Evolutionary conservation across 306 rosid species (phyloP).

Genomic region (Pterocarpus macrocarpus): DNA sequence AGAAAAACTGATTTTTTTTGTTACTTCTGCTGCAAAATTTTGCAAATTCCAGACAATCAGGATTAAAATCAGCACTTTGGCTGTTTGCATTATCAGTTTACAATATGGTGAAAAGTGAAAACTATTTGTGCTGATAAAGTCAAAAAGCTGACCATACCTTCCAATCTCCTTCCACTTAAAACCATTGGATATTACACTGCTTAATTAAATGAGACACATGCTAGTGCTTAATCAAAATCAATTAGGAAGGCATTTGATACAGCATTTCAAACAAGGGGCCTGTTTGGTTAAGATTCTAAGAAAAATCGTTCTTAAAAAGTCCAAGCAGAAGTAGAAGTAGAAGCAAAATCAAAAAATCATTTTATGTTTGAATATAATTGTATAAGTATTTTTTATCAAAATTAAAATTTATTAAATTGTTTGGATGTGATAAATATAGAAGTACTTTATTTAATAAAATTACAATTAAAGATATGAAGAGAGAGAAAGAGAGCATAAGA

Average conservation of each 20-base stretch:
- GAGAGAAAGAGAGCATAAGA: no score
- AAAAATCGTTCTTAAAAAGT: no score
- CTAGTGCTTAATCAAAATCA: background rate
- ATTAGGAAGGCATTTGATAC: conserved; percentile 18
- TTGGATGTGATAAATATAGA: no score
- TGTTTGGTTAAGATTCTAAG: no score
- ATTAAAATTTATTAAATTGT: no score
- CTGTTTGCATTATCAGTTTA: conserved; percentile 6
- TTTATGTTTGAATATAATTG: no score
- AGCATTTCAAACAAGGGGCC: background rate
- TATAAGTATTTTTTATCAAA: no score
- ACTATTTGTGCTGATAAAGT: background rate
- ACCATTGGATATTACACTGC: conserved; percentile 6
- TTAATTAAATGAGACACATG: background rate
- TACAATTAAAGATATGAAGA: no score
- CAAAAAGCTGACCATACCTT: conserved; percentile 9
- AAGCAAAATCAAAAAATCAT: no score
- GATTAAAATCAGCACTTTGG: background rate
- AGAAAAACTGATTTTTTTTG: background rate
- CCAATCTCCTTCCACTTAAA: conserved; percentile 24
- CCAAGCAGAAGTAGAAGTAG: no score
- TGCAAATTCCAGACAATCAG: conserved; percentile 3
- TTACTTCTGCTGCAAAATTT: background rate
- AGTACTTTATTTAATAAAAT: no score
- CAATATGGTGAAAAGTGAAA: background rate